Evolutionary conservation across 83 land plant species (phyloP).

Genomic region (Picea abies): DNA sequence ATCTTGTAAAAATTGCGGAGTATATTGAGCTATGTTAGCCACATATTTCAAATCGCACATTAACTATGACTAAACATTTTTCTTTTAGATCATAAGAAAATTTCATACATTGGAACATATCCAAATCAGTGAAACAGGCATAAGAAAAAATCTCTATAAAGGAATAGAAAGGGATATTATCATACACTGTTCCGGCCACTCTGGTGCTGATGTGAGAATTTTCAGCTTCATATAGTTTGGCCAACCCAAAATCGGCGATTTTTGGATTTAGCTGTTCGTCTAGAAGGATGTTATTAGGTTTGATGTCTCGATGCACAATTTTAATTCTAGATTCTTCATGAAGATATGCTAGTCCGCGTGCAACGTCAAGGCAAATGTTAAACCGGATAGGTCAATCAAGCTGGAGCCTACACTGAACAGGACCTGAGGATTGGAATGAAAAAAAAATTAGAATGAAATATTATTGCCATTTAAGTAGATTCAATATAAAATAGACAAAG

Average conservation of each 20-base stretch:
- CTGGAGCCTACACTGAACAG: neutral
- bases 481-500: no score
- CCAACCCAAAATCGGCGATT: slow-evolving; percentile 17
- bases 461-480: neutral
- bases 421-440: neutral
- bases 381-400: neutral
- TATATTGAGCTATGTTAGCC: neutral
- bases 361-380: slow-evolving; percentile 4
- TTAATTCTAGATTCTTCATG: slow-evolving; percentile 2
- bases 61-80: neutral
- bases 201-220: slow-evolving; percentile 10
- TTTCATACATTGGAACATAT: neutral
- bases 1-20: neutral
- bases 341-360: neutral
- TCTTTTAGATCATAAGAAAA: neutral
- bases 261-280: slow-evolving; percentile 14
- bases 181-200: slow-evolving; percentile 17
- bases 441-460: neutral
- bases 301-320: slow-evolving; percentile 16
- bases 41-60: neutral
- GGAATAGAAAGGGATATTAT: neutral
- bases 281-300: slow-evolving; percentile 12
- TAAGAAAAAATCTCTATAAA: neutral
- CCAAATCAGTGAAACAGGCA: neutral
- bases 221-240: neutral